A percentile compares a stretch with the other conserved stretches of the same genome.
phyloP scores from a whole-genome alignment of 306 rosid species.

The Vicia sativa region DNA sequence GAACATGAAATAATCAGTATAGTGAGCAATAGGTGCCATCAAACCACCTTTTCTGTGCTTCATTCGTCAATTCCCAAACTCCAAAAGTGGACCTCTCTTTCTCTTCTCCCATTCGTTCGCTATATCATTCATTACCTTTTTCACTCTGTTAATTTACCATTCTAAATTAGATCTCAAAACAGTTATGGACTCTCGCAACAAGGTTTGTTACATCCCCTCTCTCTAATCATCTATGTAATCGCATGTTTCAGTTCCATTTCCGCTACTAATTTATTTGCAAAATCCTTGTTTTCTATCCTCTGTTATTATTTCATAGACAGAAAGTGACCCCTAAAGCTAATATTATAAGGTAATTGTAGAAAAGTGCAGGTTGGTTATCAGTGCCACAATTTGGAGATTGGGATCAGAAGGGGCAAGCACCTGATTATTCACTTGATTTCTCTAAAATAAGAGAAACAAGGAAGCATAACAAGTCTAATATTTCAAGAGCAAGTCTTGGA shows the following conservation, averaged over 20 bases:
- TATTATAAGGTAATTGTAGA: slow-evolving; percentile 44
- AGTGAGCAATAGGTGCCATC: too few relatives aligned
- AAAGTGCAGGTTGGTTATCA: slow-evolving; percentile 77
- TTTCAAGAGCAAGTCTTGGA: slow-evolving; percentile 92
- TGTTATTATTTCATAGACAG: background rate
- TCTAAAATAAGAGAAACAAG: slow-evolving; percentile 91
- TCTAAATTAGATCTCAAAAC: slow-evolving; percentile 24
- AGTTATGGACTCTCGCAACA: slow-evolving; percentile 81
- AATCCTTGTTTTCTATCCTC: background rate
- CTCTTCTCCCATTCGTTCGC: background rate
- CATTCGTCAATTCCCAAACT: too few relatives aligned
- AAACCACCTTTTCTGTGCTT: too few relatives aligned
- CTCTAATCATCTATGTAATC: background rate
- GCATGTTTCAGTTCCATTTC: background rate
- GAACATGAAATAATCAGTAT: too few relatives aligned
- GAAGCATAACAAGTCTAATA: slow-evolving; percentile 89
- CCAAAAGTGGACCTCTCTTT: background rate
- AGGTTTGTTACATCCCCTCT: slow-evolving; percentile 49
- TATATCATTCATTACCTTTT: background rate
- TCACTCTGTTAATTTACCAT: background rate
- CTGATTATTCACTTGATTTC: slow-evolving; percentile 94
- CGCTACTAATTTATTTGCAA: background rate
- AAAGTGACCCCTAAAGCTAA: background rate
- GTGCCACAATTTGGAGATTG: slow-evolving; percentile 99
- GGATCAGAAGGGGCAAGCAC: slow-evolving; percentile 91